Percentiles rank a stretch among this genome's conserved stretches.
phyloP scores from a whole-genome alignment of 2,329 filamentous ascomycete genomes.

The Talaromyces marneffei region DNA sequence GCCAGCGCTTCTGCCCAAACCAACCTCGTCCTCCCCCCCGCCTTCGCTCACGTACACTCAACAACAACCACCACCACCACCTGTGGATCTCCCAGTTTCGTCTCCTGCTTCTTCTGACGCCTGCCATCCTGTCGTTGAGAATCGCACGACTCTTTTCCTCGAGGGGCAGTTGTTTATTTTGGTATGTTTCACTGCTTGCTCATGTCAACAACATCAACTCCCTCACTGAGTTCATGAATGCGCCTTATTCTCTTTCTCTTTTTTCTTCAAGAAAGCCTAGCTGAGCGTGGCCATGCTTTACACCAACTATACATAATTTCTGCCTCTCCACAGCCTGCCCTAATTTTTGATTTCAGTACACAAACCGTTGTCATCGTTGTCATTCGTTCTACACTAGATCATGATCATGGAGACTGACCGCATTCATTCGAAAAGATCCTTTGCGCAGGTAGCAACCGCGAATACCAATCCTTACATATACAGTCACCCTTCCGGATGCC shows the following conservation, averaged over 20 bases:
- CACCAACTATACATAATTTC: not conserved
- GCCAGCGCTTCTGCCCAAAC: not conserved
- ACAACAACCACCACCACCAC: not conserved
- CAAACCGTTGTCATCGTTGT: conserved; percentile 9
- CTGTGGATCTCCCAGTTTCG: conserved; percentile 13
- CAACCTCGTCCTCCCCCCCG: not conserved
- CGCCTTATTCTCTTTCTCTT: conserved; percentile 13
- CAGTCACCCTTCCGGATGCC: conserved; percentile 26
- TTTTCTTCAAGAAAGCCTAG: conserved; percentile 4
- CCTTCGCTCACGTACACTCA: conserved; percentile 2
- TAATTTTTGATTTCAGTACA: conserved; percentile 19
- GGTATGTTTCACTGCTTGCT: conserved; percentile 9
- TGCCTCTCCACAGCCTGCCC: not conserved
- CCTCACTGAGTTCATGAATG: conserved; percentile 13
- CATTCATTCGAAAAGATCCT: conserved; percentile 29
- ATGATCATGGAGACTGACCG: conserved; percentile 25
- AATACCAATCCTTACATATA: conserved; percentile 19
- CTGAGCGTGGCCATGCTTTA: not conserved
- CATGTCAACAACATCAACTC: conserved; percentile 1
- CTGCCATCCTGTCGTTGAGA: conserved; percentile 9
- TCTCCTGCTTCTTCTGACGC: not conserved
- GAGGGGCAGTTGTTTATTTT: conserved; percentile 11
- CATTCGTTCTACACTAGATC: not conserved
- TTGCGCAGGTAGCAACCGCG: conserved; percentile 39
- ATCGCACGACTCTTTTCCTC: conserved; percentile 2